Conservation (phyloP, 2,329 filamentous ascomycete genomes). For the Spiromastix sp. region DNA sequence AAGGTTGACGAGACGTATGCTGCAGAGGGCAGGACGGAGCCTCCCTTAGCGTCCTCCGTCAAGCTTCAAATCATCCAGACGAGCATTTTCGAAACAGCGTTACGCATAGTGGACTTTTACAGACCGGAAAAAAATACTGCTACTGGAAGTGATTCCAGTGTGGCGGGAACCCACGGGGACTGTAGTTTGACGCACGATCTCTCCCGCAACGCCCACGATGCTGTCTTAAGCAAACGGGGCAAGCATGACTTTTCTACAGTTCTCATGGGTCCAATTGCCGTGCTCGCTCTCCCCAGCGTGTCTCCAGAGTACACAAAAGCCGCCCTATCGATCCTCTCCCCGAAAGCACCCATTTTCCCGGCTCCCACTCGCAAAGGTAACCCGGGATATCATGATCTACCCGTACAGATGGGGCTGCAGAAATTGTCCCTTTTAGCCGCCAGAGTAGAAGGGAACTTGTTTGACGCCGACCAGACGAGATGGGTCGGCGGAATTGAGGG, state of each 20-base stretch:
- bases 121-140: conserved; percentile 40
- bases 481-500: conserved; percentile 71
- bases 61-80: conserved; percentile 79
- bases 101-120: conserved; percentile 81
- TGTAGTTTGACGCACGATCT: conserved; percentile 47
- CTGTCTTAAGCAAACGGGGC: conserved; percentile 40
- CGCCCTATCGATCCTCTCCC: conserved; percentile 67
- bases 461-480: conserved; percentile 61
- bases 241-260: conserved; percentile 60
- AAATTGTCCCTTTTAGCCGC: conserved; percentile 84
- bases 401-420: conserved; percentile 69
- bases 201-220: conserved; percentile 44
- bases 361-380: conserved; percentile 65
- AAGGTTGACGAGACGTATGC: conserved; percentile 60
- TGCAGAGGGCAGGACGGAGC: conserved; percentile 36
- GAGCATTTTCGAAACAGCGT: conserved; percentile 75
- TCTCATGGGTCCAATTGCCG: conserved; percentile 68
- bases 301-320: conserved; percentile 76
- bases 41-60: conserved; percentile 47
- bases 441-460: conserved; percentile 72
- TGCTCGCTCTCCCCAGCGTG: conserved; percentile 70
- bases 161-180: conserved; percentile 25
- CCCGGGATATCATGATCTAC: conserved; percentile 70
- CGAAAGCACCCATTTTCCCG: conserved; percentile 61
- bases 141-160: conserved; percentile 8